Percentiles rank a stretch among this genome's conserved stretches.
These are phyloP conservation scores for Aspergillus transmontanensis DNA, from an alignment of 2,329 filamentous ascomycete genomes.

Conservation along the genomic window DNA sequence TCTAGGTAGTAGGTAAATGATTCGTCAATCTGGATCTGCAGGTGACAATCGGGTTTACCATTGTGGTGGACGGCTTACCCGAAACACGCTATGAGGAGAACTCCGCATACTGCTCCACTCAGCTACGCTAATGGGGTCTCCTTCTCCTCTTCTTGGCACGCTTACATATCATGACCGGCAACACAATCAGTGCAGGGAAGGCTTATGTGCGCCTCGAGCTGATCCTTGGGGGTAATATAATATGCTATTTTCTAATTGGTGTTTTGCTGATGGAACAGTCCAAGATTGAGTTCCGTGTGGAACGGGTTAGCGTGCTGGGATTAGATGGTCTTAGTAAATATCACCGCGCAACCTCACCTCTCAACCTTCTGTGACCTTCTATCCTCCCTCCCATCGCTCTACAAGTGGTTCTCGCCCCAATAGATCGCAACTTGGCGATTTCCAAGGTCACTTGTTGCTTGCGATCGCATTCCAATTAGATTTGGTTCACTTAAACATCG, in stretches of 20 bases:
- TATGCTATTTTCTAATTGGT: conserved; percentile 6
- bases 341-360: conserved; percentile 38
- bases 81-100: conserved; percentile 6
- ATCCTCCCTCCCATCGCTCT: conserved; percentile 15
- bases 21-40: conserved; percentile 14
- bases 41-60: neutral
- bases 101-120: conserved; percentile 26
- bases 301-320: conserved; percentile 28
- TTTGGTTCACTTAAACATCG: conserved; percentile 7
- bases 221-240: conserved; percentile 9
- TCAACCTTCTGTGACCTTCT: conserved; percentile 19
- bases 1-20: neutral
- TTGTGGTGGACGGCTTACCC: conserved; percentile 7
- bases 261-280: conserved; percentile 9
- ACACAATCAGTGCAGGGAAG: conserved; percentile 7
- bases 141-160: conserved; percentile 26
- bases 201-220: conserved; percentile 18
- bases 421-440: conserved; percentile 9
- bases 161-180: conserved; percentile 13
- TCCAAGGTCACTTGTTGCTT: conserved; percentile 19
- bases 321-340: conserved; percentile 33
- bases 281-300: conserved; percentile 26
- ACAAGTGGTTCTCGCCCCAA: conserved; percentile 10
- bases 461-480: conserved; percentile 15
- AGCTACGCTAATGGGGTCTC: conserved; percentile 13